Base-by-base conservation (phyloP, 768 basidiomycete species). In the Boletus tomentosulus region DNA sequence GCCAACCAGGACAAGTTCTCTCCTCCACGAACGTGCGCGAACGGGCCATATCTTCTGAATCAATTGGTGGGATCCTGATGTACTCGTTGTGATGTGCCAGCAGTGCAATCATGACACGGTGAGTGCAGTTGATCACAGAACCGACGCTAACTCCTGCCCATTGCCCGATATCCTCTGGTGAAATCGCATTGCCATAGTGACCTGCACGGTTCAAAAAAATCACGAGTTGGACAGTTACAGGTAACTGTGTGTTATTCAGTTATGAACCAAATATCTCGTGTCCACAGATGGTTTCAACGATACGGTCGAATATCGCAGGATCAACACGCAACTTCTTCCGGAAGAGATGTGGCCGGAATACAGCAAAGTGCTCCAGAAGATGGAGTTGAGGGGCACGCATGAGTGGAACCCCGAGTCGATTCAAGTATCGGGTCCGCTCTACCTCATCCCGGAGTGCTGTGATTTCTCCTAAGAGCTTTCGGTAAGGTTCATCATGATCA, bases 151-250 rank as follows among this genome's bases (percentile, higher is more conserved):
- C 19, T 11, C 48, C 53, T 22, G 54, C 57, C 54, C 59, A 60
- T n/a, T 55, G 48, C 1, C 28, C 24, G 2, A 58, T 11, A n/a
- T 58, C 49, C 16, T 46, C 35, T 0, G 24, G 24, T 6, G 51
- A 10, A 4, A 33, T 12, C 3, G 46, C 48, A 57, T 72, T 74
- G 10, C 71, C 66, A 54, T 63, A 56, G 34, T 71, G 70, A 0
- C 71, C 65, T 28, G 57, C 57, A 5, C 46, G 31, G 19, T 8
- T n/a, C n/a, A n/a, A n/a, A n/a, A n/a, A n/a, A n/a, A n/a, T n/a
- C n/a, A n/a, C n/a, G n/a, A n/a, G n/a, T 61, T 72, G 72, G 8
- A 58, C 52, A 12, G 64, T 55, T 19, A 72, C 51, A 0, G 65
- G 68, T 15, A 65, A 56, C 45, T 71, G 66, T 22, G 16, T 1